phyloP scores from a whole-genome alignment of 179 eudicot genomes.

The Kewa caespitosa region DNA sequence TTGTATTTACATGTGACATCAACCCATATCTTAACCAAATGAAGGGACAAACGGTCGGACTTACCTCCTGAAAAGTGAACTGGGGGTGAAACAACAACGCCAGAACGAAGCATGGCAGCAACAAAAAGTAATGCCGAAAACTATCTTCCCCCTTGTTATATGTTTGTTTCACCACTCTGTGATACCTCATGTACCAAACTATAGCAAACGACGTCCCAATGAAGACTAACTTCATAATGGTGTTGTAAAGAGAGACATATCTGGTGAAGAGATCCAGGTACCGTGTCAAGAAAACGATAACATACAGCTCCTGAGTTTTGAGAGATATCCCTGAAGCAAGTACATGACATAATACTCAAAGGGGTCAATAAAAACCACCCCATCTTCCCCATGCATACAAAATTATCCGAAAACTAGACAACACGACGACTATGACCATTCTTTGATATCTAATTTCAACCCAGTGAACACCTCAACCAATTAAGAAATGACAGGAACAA shows the following conservation, averaged over 20 bases:
- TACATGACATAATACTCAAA: conserved; percentile 4
- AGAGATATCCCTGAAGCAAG: conserved; percentile 74
- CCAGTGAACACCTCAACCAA: neutral
- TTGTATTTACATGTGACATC: neutral
- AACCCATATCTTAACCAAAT: no score
- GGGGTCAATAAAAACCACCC: neutral
- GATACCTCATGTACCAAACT: conserved; percentile 78
- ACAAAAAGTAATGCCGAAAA: conserved; percentile 44
- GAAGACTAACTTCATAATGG: conserved; percentile 76
- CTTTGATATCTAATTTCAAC: neutral
- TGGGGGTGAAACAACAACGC: conserved; percentile 49
- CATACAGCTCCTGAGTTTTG: conserved; percentile 88
- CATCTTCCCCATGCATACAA: neutral
- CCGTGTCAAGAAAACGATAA: conserved; percentile 66
- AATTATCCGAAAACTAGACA: neutral
- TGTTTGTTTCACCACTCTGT: conserved; percentile 57
- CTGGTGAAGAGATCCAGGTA: conserved; percentile 82
- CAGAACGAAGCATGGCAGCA: conserved; percentile 42
- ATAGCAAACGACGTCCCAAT: conserved; percentile 64
- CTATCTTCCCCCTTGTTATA: conserved; percentile 51
- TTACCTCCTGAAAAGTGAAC: conserved; percentile 45
- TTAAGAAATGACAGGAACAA: neutral
- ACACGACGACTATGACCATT: neutral
- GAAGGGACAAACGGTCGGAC: neutral
- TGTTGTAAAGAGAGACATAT: conserved; percentile 67